phyloP scores from a whole-genome alignment of 805 yeast genomes.

The Ascoidea rubescens region DNA sequence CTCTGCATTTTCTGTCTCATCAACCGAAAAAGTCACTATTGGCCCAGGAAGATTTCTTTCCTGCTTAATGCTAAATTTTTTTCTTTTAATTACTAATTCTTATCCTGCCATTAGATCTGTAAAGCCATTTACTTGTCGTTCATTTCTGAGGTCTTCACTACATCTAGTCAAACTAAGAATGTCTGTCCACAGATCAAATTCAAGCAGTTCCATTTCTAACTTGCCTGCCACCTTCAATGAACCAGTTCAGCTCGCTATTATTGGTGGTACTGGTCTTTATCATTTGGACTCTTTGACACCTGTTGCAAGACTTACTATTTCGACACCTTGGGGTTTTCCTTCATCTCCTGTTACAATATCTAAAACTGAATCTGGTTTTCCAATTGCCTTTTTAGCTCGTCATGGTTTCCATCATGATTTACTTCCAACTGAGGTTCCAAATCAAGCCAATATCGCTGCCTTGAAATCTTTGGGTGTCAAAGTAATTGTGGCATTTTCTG shows the following conservation, averaged over 20 bases:
- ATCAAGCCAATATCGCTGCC: constrained; percentile 91
- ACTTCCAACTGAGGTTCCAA: constrained; percentile 86
- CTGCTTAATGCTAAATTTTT: too few species aligned
- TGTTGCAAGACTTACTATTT: constrained; percentile 66
- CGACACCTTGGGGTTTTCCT: constrained; percentile 97
- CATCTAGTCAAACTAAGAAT: constrained; percentile 8
- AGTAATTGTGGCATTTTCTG: constrained; percentile 83
- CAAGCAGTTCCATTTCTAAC: constrained; percentile 4
- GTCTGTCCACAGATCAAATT: constrained; percentile 23
- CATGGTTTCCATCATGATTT: constrained; percentile 87
- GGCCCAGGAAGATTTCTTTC: too few species aligned
- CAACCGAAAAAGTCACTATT: too few species aligned
- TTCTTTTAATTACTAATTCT: too few species aligned
- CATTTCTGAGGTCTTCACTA: too few species aligned
- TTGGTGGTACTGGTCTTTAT: constrained; percentile 98
- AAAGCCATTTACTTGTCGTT: too few species aligned
- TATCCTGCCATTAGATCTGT: too few species aligned
- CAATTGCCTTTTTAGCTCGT: constrained; percentile 88
- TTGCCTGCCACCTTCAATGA: constrained; percentile 43
- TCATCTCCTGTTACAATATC: constrained; percentile 89
- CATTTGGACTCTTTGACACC: constrained; percentile 71
- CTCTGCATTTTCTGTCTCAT: too few species aligned
- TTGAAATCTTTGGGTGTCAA: constrained; percentile 77
- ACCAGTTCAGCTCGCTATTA: constrained; percentile 72
- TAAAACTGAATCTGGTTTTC: constrained; percentile 60